These are phyloP conservation scores for Aspergillus sojae DNA, from an alignment of 2,329 filamentous ascomycete species.

Conservation along the genomic window DNA sequence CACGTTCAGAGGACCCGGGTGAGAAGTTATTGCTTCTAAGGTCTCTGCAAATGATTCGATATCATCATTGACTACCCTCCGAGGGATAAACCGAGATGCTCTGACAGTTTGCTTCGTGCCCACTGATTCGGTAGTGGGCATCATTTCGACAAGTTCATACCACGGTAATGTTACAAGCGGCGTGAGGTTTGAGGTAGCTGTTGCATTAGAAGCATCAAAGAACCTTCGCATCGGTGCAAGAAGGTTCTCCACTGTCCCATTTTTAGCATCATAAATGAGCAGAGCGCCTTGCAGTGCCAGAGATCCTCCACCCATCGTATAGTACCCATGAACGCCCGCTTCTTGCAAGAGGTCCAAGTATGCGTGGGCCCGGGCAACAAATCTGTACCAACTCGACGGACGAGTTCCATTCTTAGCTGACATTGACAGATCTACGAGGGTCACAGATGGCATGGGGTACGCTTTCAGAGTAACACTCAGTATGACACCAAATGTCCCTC, in stretches of 20 bases:
- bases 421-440: neutral
- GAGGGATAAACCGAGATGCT: constrained; percentile 4
- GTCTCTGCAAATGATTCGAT: constrained; percentile 1
- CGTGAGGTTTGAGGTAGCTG: neutral
- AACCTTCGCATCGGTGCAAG: neutral
- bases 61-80: neutral
- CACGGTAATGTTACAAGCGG: neutral
- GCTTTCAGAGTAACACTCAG: constrained; percentile 19
- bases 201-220: constrained; percentile 1
- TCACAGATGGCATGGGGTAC: constrained; percentile 23
- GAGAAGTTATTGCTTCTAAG: constrained; percentile 2
- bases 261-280: constrained; percentile 5
- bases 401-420: constrained; percentile 6
- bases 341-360: constrained; percentile 7
- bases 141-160: constrained; percentile 9
- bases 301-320: neutral
- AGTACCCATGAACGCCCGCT: constrained; percentile 9
- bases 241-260: neutral
- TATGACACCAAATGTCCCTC: constrained; percentile 22
- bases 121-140: neutral
- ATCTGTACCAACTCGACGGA: constrained; percentile 2
- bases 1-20: too few relatives aligned
- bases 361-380: constrained; percentile 1
- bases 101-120: constrained; percentile 5
- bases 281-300: neutral